Percentiles rank a stretch among this genome's conserved stretches.
Conservation (phyloP, 2,329 filamentous ascomycete genomes). For the Epichloe glyceriae region DNA sequence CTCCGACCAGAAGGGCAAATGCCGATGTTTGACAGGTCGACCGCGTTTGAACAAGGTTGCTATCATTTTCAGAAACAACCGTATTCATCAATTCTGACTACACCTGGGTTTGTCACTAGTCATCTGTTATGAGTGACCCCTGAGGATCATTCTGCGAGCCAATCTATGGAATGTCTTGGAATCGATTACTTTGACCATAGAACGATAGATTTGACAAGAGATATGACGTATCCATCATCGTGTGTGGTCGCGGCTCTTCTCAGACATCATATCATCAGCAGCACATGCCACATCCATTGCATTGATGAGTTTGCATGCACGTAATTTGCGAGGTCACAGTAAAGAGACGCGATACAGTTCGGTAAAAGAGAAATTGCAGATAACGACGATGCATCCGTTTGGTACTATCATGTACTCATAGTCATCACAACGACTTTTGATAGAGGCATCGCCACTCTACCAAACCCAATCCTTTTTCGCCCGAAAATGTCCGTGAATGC, state of each 20-base stretch:
- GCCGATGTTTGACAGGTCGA: background rate
- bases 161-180: too few relatives aligned
- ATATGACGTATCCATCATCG: too few relatives aligned
- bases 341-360: background rate
- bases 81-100: background rate
- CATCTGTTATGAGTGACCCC: background rate
- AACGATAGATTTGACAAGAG: too few relatives aligned
- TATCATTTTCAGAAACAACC: background rate
- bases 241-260: too few relatives aligned
- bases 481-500: constrained; percentile 43
- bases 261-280: too few relatives aligned
- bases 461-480: constrained; percentile 46
- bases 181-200: too few relatives aligned
- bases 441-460: constrained; percentile 32
- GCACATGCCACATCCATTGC: background rate
- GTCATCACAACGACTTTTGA: constrained; percentile 31
- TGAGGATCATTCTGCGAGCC: too few relatives aligned
- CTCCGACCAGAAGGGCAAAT: background rate
- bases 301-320: background rate
- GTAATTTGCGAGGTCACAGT: background rate
- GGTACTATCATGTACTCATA: constrained; percentile 32
- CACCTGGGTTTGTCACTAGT: background rate
- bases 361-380: constrained; percentile 6
- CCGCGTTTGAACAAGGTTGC: background rate
- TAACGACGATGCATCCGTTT: constrained; percentile 26